Evolutionary conservation across 148 eudicot genomes (phyloP).

Genomic region (Fagopyrum homotropicum): DNA sequence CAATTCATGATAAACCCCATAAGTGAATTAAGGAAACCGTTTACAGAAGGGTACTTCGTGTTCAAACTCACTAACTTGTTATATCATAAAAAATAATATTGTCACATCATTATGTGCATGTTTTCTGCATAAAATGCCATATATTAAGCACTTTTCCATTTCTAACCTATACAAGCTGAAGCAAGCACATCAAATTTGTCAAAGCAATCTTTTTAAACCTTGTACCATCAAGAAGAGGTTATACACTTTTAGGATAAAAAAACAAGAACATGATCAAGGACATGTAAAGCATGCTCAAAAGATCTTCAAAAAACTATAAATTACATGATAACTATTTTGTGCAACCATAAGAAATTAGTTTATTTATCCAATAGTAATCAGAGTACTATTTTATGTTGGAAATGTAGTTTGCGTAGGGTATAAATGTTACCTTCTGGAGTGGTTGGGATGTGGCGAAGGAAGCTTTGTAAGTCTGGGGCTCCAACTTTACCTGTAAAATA

Average conservation of each 20-base stretch:
- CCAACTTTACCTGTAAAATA: slow-evolving; percentile 52
- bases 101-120: neutral
- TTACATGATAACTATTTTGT: neutral
- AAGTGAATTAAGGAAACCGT: neutral
- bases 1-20: neutral
- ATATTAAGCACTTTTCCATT: neutral
- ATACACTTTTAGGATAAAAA: neutral
- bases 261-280: neutral
- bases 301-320: slow-evolving; percentile 1
- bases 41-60: neutral
- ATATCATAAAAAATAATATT: neutral
- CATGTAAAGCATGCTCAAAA: neutral
- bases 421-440: slow-evolving; percentile 51
- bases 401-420: neutral
- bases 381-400: neutral
- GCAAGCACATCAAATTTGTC: neutral
- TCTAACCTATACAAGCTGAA: neutral
- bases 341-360: neutral
- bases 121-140: neutral
- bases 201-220: neutral
- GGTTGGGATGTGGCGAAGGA: slow-evolving; percentile 57
- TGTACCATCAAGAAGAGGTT: neutral
- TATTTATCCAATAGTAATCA: neutral
- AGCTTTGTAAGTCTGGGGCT: slow-evolving; percentile 80
- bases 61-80: neutral